Base-by-base conservation (phyloP, 768 basidiomycete species). In the Leccinum sublutescens region DNA sequence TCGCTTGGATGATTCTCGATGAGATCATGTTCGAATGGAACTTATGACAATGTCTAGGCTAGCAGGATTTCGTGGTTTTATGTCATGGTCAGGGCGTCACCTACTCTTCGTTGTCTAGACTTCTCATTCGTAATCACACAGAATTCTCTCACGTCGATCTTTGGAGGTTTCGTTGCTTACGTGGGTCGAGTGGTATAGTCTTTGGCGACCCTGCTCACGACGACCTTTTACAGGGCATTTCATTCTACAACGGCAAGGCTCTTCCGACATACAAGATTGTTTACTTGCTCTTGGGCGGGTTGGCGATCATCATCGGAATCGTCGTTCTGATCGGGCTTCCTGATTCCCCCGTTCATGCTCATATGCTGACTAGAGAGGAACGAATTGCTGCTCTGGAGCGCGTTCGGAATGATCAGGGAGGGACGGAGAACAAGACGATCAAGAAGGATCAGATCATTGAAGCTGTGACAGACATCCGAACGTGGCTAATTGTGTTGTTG, bases 121-220 rank as follows among this genome's bases (percentile, higher is more conserved):
- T 5, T 29, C 49, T 15, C 36, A 43, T 19, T 31, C 8, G 2
- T 29, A n/a, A n/a, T 57, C 31, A 5, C 47, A 47, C 61, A 86
- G 84, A 86, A 85, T 54, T 82, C 82, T 36, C 71, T 86, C 5
- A 86, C 85, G 0, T 78, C 78, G 59, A 74, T 83, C 11, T 86
- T 83, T 68, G 86, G 86, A 21, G 85, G 85, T 4, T 85, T 86
- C 54, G 79, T 85, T 43, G 85, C 86, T 56, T 88, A 84, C 66
- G 83, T 82, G 52, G 57, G 77, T 66, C 27, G 17, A 25, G 4
- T 3, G 21, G 17, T n/a, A 45, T 17, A 48, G n/a, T 2, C 33
- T 34, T 31, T 6, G 14, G 33, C n/a, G 11, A 23, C 10, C 6
- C 53, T n/a, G 47, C 33, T 54, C 50, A 64, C 15, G 49, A 34